These are phyloP conservation scores for Asparagopsis taxiformis DNA, from an alignment of 31 red algal genomes.

Conservation along the genomic window DNA sequence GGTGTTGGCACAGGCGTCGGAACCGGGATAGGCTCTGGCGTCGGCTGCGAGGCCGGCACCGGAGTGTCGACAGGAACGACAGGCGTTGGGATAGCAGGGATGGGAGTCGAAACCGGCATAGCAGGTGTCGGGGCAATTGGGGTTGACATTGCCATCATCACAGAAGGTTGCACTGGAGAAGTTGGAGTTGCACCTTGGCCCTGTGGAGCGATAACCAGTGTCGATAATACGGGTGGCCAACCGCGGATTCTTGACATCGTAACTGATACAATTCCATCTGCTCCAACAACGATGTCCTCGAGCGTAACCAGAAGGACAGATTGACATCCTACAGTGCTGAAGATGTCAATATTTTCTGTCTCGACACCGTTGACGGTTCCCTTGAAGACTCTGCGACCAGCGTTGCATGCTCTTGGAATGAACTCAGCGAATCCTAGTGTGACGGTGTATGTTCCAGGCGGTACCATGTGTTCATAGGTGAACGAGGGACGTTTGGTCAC, in stretches of 20 bases:
- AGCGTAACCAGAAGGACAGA: background rate
- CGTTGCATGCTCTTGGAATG: background rate
- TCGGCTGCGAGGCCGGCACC: no score
- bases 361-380: background rate
- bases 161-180: background rate
- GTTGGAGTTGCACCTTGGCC: background rate
- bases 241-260: background rate
- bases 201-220: background rate
- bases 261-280: background rate
- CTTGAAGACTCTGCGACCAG: slow-evolving; percentile 16
- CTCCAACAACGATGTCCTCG: background rate
- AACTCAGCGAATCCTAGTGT: slow-evolving; percentile 11
- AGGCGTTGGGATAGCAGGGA: no score
- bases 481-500: slow-evolving; percentile 5
- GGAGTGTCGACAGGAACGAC: no score
- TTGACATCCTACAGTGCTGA: background rate
- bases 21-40: no score
- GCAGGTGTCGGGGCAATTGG: no score
- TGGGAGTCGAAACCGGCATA: no score
- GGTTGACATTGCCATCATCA: no score
- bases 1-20: no score
- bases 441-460: slow-evolving; percentile 9
- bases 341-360: background rate
- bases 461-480: background rate
- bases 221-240: background rate